Conservation (phyloP, 2,329 filamentous ascomycete genomes). For the Beauveria pseudobassiana region DNA sequence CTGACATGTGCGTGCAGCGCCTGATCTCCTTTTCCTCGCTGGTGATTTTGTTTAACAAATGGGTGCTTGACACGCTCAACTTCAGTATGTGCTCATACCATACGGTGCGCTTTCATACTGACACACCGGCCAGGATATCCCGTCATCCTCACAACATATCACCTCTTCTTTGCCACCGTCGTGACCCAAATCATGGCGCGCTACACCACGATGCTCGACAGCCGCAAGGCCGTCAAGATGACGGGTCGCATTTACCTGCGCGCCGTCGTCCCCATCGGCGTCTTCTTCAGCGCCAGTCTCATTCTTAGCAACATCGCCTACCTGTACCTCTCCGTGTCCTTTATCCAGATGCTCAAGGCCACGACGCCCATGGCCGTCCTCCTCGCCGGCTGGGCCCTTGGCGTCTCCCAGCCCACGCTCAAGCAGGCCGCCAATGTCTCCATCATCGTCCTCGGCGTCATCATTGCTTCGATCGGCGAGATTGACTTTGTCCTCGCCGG, state of each 20-base stretch:
- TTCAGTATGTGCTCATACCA: slow-evolving; percentile 41
- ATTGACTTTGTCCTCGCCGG: slow-evolving; percentile 83
- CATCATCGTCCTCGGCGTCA: slow-evolving; percentile 86
- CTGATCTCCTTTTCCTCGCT: slow-evolving; percentile 80
- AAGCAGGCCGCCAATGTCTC: slow-evolving; percentile 89
- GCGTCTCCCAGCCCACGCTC: slow-evolving; percentile 74
- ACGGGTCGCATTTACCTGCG: slow-evolving; percentile 87
- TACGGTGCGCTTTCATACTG: not conserved
- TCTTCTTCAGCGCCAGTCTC: slow-evolving; percentile 93
- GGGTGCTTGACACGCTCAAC: slow-evolving; percentile 69
- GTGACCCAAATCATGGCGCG: slow-evolving; percentile 92
- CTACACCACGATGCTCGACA: slow-evolving; percentile 84
- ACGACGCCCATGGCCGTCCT: slow-evolving; percentile 93
- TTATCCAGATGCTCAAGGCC: slow-evolving; percentile 99
- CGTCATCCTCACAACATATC: slow-evolving; percentile 90
- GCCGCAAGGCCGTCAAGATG: slow-evolving; percentile 95
- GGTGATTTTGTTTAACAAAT: slow-evolving; percentile 95
- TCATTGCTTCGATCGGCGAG: slow-evolving; percentile 91
- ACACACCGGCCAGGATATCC: slow-evolving; percentile 47
- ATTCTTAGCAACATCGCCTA: slow-evolving; percentile 97
- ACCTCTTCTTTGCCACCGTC: slow-evolving; percentile 83
- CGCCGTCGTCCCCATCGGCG: slow-evolving; percentile 87
- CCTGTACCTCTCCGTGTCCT: slow-evolving; percentile 88
- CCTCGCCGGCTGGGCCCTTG: slow-evolving; percentile 79
- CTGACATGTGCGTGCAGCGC: slow-evolving; percentile 1